Evolutionary conservation across 1,284 basidiomycete genomes (phyloP), one percentile per base, ranked within the genome.

Genomic region (Microbotryum scabiosae): DNA sequence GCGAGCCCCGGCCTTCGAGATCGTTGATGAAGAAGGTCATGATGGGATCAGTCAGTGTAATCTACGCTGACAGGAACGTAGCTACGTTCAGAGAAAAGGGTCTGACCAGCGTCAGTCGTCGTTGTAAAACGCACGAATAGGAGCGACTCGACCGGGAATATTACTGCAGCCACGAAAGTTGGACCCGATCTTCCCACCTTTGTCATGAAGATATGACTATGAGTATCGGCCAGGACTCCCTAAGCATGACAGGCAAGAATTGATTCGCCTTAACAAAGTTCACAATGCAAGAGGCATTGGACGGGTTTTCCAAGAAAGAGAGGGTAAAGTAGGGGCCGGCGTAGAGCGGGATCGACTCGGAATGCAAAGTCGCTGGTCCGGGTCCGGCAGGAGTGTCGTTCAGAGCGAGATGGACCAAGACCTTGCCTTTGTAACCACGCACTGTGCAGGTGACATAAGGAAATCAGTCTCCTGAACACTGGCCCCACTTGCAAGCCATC

Each of bases 1-100:
- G 75, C 16, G 71, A 74, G 6, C 69, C 72, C 18, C 67, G 55
- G 8, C 74, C 74, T 0, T 74, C 68, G 7, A 62, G 51, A 52
- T 68, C 67, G 12, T 79, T 79, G 18, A 73, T 70, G 66, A 80
- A 80, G 72, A 79, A 80, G 12, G 77, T 75, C 71, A 80, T 76
- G 52, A 76, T 73, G 63, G 77, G 72, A 77, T 79, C 12, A 80
- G 62, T 80, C 79, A 14, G 75, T 75, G 55, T 78, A 78, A 69
- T 80, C 79, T 41, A 76, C 68, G 63, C 76, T 73, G 59, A 78
- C 71, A 10, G 78, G 79, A 2, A 73, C 64, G 58, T 70, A 70
- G 58, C 64, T 66, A 48, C 6, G n/a, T n/a, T n/a, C 8, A 16
- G 6, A 10, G n/a, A n/a, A 21, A 25, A 25, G n/a, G 21, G 5